Conservation (phyloP, 2,329 filamentous ascomycete genomes). For the Fusarium illudens region DNA sequence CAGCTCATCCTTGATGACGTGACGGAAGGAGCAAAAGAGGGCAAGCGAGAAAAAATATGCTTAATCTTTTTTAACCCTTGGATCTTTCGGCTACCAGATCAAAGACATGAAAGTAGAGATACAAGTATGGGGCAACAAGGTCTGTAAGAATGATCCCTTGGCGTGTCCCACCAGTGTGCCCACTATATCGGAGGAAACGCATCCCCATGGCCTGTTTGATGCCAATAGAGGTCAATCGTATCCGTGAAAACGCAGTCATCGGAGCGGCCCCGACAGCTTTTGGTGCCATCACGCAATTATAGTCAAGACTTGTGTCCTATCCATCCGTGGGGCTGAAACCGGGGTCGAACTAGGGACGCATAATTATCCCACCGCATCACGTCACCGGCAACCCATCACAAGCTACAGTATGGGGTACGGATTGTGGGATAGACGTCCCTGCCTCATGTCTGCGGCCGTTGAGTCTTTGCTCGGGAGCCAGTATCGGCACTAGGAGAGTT, state of each 20-base stretch:
- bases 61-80: background rate
- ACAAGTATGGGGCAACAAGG: background rate
- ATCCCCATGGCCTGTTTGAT: background rate
- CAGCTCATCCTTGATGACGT: slow-evolving; percentile 14
- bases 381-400: slow-evolving; percentile 27
- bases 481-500: background rate
- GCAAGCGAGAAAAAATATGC: background rate
- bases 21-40: background rate
- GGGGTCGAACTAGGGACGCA: slow-evolving; percentile 7
- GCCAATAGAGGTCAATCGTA: background rate
- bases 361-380: slow-evolving; percentile 32
- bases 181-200: background rate
- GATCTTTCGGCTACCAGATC: background rate
- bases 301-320: slow-evolving; percentile 1
- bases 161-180: background rate
- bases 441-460: background rate
- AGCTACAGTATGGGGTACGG: background rate
- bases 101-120: background rate
- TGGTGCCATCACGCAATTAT: slow-evolving; percentile 25
- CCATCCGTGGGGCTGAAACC: slow-evolving; percentile 2
- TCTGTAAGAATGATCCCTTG: background rate
- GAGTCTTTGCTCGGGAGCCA: background rate
- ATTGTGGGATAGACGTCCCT: background rate
- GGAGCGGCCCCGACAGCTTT: background rate
- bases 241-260: background rate